phyloP scores from a whole-genome alignment of 148 eudicot genomes.

The Heliosperma pusillum region DNA sequence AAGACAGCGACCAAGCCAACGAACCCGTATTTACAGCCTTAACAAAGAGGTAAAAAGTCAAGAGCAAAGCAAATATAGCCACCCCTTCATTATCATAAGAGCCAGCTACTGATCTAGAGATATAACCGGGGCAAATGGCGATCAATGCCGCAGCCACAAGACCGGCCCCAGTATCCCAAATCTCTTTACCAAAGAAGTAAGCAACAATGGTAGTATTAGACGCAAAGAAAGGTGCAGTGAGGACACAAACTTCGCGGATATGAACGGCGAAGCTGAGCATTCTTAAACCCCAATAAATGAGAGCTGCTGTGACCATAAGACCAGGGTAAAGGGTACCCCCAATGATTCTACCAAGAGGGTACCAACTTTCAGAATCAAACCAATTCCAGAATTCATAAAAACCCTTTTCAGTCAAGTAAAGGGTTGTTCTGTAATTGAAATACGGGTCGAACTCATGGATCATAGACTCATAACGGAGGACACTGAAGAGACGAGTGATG shows the following conservation, averaged over 20 bases:
- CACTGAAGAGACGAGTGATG: conserved; percentile 75
- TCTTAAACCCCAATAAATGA: conserved; percentile 63
- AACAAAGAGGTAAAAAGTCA: conserved; percentile 84
- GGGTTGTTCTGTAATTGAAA: conserved; percentile 85
- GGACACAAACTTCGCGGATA: conserved; percentile 89
- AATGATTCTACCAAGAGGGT: conserved; percentile 81
- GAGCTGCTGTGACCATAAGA: conserved; percentile 89
- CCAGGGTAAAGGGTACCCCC: conserved; percentile 98
- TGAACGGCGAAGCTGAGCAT: conserved; percentile 74
- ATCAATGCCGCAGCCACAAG: conserved; percentile 87
- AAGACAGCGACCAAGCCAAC: conserved; percentile 77
- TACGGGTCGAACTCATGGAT: conserved; percentile 98
- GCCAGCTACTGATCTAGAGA: conserved; percentile 94
- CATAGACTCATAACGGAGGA: conserved; percentile 90
- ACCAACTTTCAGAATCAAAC: conserved; percentile 97
- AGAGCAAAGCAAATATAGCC: conserved; percentile 83
- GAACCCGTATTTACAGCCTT: conserved; percentile 96
- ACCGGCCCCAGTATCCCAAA: conserved; percentile 96
- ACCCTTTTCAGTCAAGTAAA: conserved; percentile 71
- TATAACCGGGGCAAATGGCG: conserved; percentile 96
- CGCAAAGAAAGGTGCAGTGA: conserved; percentile 93
- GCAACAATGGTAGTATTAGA: conserved; percentile 91
- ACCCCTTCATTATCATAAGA: conserved; percentile 95
- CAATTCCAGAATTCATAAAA: conserved; percentile 97
- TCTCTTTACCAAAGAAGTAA: conserved; percentile 88